Conservation (phyloP, 2,329 filamentous ascomycete species). For the Lithohypha guttulata region DNA sequence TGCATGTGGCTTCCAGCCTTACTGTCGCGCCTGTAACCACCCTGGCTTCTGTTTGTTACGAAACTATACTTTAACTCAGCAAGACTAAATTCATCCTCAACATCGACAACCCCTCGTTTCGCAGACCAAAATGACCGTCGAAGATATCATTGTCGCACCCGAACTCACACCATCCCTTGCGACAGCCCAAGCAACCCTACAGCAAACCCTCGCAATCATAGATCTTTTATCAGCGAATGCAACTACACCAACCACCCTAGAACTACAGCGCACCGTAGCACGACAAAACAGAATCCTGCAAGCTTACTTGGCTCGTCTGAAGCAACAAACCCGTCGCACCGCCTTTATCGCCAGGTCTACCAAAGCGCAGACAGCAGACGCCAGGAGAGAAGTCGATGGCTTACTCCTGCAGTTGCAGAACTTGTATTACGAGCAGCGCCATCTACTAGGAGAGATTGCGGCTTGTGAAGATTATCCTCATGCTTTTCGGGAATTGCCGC, state of each 20-base stretch:
- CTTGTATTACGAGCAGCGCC: constrained; percentile 88
- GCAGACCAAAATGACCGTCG: constrained; percentile 39
- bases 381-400: constrained; percentile 79
- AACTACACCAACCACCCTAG: constrained; percentile 35
- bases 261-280: constrained; percentile 48
- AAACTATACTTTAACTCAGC: background rate
- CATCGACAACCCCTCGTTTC: background rate
- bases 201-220: constrained; percentile 54
- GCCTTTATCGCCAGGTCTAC: constrained; percentile 73
- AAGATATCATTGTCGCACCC: constrained; percentile 52
- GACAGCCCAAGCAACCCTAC: constrained; percentile 61
- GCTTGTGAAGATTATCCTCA: constrained; percentile 77
- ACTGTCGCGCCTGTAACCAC: background rate
- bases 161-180: constrained; percentile 58
- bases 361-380: constrained; percentile 75
- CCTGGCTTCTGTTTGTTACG: too few species aligned
- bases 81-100: background rate
- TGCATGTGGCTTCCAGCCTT: background rate
- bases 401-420: constrained; percentile 91
- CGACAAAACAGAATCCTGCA: constrained; percentile 71
- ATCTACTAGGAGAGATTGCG: constrained; percentile 78
- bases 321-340: constrained; percentile 72
- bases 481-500: constrained; percentile 73
- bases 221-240: constrained; percentile 45
- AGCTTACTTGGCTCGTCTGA: constrained; percentile 67